Conservation (phyloP, 192 early-diverging fungal species). For the Tieghemiomyces parasiticus region DNA sequence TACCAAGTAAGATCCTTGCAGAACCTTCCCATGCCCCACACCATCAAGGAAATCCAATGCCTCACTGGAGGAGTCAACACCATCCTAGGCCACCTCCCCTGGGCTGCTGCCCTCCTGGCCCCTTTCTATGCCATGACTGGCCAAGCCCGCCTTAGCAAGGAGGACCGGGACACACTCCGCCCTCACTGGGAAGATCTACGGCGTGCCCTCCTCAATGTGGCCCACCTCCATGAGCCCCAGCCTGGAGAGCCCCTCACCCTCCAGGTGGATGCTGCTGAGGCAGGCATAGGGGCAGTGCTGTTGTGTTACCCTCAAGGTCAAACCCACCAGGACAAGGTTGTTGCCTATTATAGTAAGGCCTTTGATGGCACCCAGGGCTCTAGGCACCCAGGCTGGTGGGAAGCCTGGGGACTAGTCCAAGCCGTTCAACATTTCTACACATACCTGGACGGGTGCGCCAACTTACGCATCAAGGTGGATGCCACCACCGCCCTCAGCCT, state of each 20-base stretch:
- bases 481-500: slow-evolving; percentile 5
- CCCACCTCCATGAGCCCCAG: slow-evolving; percentile 11
- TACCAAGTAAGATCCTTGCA: slow-evolving; percentile 11
- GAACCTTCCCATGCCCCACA: slow-evolving; percentile 7
- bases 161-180: background rate
- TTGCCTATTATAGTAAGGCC: slow-evolving; percentile 15
- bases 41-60: background rate
- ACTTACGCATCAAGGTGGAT: slow-evolving; percentile 16
- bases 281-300: slow-evolving; percentile 13
- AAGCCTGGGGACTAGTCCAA: slow-evolving; percentile 12
- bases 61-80: slow-evolving; percentile 14
- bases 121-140: slow-evolving; percentile 15
- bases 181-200: background rate
- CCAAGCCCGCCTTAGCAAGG: background rate
- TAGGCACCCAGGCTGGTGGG: slow-evolving; percentile 12
- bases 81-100: slow-evolving; percentile 12
- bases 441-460: slow-evolving; percentile 15
- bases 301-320: slow-evolving; percentile 12
- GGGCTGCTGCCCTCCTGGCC: slow-evolving; percentile 11
- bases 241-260: slow-evolving; percentile 12
- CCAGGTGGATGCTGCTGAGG: slow-evolving; percentile 12
- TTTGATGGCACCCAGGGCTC: too few species aligned
- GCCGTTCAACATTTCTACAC: slow-evolving; percentile 15
- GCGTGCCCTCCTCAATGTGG: slow-evolving; percentile 5
- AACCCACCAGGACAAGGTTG: slow-evolving; percentile 2